Evolutionary conservation across 768 basidiomycete genomes (phyloP), one percentile per base, ranked within the genome.

Genomic region (Leccinum boreale): DNA sequence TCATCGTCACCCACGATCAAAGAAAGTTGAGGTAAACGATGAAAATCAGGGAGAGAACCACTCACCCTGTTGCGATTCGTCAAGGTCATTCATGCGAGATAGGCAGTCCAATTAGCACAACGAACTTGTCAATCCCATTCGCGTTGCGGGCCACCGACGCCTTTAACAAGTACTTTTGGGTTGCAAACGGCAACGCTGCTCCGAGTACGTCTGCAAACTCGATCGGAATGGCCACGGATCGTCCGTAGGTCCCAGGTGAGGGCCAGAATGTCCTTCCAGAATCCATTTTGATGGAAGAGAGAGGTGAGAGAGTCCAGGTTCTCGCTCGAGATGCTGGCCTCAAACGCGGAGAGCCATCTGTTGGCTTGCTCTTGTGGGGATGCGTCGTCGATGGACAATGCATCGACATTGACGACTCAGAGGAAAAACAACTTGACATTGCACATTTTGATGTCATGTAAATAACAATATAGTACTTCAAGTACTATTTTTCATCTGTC

Each of bases 181-280:
- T 68, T 26, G 62, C 49, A 42, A 58, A 66, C 8, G 70, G 71
- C 14, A 69, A 29, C 14, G 70, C 63, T 26, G 52, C 47, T 9
- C 62, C 4, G 12, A 71, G 65, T 5, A 58, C 28, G 58, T 72
- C 71, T 15, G 66, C 63, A 54, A 70, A 62, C 21, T 71, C 67
- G 2, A 61, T 36, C 19, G 68, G 70, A 56, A 65, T 61, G 61
- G 1, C 77, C 78, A 4, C 71, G 67, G 61, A 84, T 77, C 1
- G 81, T 80, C 7, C 81, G 77, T 60, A 86, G 76, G 62, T 81
- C 75, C 77, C 79, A 83, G 1, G 85, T 85, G 47, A 85, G 67
- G 2, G 79, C 69, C 11, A 82, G 64, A 28, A 79, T 72, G 64
- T 85, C 85, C 21, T 80, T 74, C 84, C 83, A 85, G 56, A 76